phyloP scores from a whole-genome alignment of 2,329 filamentous ascomycete species.

The Fusarium buxicola region DNA sequence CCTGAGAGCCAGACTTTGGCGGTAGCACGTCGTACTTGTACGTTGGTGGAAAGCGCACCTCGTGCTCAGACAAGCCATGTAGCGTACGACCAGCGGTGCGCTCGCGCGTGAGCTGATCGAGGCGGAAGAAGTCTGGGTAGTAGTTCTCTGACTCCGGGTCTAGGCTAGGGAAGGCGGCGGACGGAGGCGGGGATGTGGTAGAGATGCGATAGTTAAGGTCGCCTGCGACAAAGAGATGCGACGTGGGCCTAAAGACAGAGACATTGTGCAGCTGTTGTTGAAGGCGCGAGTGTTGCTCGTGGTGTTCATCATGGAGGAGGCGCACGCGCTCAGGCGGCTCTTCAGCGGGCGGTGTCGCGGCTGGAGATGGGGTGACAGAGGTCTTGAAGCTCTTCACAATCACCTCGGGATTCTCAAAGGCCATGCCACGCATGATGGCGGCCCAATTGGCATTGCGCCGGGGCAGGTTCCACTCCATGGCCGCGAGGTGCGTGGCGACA shows the following conservation, averaged over 20 bases:
- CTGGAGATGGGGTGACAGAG: slow-evolving; percentile 38
- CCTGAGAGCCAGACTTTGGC: slow-evolving; percentile 49
- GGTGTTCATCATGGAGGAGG: slow-evolving; percentile 51
- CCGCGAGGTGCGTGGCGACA: slow-evolving; percentile 87
- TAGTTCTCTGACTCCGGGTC: slow-evolving; percentile 68
- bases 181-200: slow-evolving; percentile 69
- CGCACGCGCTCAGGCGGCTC: slow-evolving; percentile 47
- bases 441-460: slow-evolving; percentile 90
- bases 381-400: slow-evolving; percentile 48
- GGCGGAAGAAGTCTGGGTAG: slow-evolving; percentile 73
- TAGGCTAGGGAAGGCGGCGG: slow-evolving; percentile 72
- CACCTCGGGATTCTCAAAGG: slow-evolving; percentile 72
- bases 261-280: slow-evolving; percentile 64
- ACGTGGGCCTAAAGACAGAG: slow-evolving; percentile 79
- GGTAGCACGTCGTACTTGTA: slow-evolving; percentile 81
- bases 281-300: slow-evolving; percentile 50
- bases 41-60: slow-evolving; percentile 85
- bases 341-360: slow-evolving; percentile 39
- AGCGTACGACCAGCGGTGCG: slow-evolving; percentile 75
- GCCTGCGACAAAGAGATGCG: slow-evolving; percentile 86
- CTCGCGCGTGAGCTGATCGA: slow-evolving; percentile 85
- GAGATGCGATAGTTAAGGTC: slow-evolving; percentile 96
- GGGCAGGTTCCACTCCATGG: slow-evolving; percentile 83
- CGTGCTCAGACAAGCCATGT: slow-evolving; percentile 81
- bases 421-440: slow-evolving; percentile 80